Evolutionary conservation across 257 asterid species (phyloP), one percentile per base, ranked within the genome.

Genomic region (Solanum pennellii): DNA sequence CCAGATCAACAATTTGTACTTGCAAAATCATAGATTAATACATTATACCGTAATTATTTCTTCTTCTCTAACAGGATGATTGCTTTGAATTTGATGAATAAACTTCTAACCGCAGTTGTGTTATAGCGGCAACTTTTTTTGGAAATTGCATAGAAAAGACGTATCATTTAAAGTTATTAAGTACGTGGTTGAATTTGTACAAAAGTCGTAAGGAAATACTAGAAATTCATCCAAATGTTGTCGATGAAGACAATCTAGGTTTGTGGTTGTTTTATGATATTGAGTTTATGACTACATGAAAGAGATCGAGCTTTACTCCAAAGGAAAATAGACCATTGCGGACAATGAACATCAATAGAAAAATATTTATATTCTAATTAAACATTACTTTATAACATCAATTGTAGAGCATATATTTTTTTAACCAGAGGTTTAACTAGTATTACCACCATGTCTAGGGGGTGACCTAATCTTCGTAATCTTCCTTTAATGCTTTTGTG

Each of bases 21-120:
- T 93, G 94, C 97, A 97, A 98, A 95, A 56, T 97, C 96, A 31
- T 92, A 91, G 90, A 96, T 94, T 92, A 94, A 95, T 88, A 95
- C 95, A 9, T 44, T 94, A 93, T 96, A 94, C 91, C 96, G 91
- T 29, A 92, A 94, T 71, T 97, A 97, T 89, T 97, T 94, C 85
- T 90, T 66, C 86, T 94, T 97, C 92, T 87, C 94, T 88, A 4
- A 15, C n/a, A 62, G 31, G 71, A 62, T 62, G 71, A 23, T 23
- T 62, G 31, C 7, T 0, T 10, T 95, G 82, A 93, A 98, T 82
- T 91, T 97, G 95, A 93, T 97, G 94, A 96, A 95, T 85, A 95
- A 93, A 90, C 89, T 97, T 65, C 98, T 94, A 91, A 91, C 92
- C 23, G 96, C 97, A 69, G 89, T 97, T 85, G 96, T 93, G 62